Evolutionary conservation across 345 rosid species (phyloP).

Genomic region (Arabidopsis thaliana): DNA sequence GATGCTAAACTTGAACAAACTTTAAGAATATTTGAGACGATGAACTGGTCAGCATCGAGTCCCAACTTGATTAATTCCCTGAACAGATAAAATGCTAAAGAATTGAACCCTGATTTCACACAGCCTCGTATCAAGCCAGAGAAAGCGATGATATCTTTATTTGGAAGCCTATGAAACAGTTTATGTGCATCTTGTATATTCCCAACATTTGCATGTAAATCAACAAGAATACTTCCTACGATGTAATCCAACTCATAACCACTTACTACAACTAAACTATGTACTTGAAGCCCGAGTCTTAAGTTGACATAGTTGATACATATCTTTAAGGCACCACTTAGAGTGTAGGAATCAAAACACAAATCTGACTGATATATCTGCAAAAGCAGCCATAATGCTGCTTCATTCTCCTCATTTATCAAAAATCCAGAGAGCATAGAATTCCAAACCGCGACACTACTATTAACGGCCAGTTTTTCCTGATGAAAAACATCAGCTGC

Average conservation of each 20-base stretch:
- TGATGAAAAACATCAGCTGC: slow-evolving; percentile 52
- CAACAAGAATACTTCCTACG: slow-evolving; percentile 68
- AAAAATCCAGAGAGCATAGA: slow-evolving; percentile 70
- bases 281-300: slow-evolving; percentile 67
- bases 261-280: slow-evolving; percentile 57
- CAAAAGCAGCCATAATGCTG: slow-evolving; percentile 56
- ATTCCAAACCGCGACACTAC: slow-evolving; percentile 59
- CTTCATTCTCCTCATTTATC: slow-evolving; percentile 49
- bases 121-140: slow-evolving; percentile 64
- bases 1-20: slow-evolving; percentile 64
- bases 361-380: slow-evolving; percentile 50
- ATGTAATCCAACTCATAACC: slow-evolving; percentile 64
- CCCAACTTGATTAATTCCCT: slow-evolving; percentile 52
- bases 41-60: slow-evolving; percentile 57
- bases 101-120: slow-evolving; percentile 52
- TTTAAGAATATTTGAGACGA: slow-evolving; percentile 61
- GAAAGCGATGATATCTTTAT: slow-evolving; percentile 69
- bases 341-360: slow-evolving; percentile 63
- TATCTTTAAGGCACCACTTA: slow-evolving; percentile 63
- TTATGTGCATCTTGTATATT: slow-evolving; percentile 47
- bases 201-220: slow-evolving; percentile 62
- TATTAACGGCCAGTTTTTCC: slow-evolving; percentile 7
- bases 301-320: slow-evolving; percentile 58
- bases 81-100: slow-evolving; percentile 54
- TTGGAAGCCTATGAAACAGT: slow-evolving; percentile 57